A percentile compares a stretch with the other conserved stretches of the same genome.
Conservation (phyloP, 164 flowering plant genomes). For the Dillenia suffruticosa region DNA sequence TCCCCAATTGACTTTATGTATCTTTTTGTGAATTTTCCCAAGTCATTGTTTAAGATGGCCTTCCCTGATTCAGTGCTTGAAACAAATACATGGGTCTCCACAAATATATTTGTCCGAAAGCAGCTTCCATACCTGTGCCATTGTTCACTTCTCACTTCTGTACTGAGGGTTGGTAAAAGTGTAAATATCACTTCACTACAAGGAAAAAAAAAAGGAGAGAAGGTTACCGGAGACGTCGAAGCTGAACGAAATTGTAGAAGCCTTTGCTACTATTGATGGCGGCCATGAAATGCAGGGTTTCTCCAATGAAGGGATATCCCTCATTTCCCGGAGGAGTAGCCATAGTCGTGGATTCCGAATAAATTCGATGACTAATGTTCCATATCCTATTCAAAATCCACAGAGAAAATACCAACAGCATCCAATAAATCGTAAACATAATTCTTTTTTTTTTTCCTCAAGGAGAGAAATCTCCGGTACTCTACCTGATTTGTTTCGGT, state of each 20-base stretch:
- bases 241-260: constrained; percentile 41
- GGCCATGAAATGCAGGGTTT: constrained; percentile 45
- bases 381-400: too few species aligned
- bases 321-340: constrained; percentile 40
- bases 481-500: too few species aligned
- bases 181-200: not conserved
- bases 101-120: constrained; percentile 49
- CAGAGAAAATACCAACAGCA: too few species aligned
- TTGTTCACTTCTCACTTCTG: not conserved
- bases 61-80: constrained; percentile 42
- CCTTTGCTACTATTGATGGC: constrained; percentile 41
- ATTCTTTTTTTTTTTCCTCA: too few species aligned
- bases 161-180: not conserved
- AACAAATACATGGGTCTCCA: constrained; percentile 50
- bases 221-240: constrained; percentile 35
- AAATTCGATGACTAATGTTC: not conserved
- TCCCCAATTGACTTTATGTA: constrained; percentile 46
- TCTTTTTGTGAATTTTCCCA: constrained; percentile 39
- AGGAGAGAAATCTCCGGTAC: too few species aligned
- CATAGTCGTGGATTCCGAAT: constrained; percentile 1
- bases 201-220: too few species aligned
- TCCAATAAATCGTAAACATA: too few species aligned
- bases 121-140: constrained; percentile 50
- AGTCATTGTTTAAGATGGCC: constrained; percentile 34
- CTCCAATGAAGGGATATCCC: constrained; percentile 59